Evolutionary conservation across 1,284 basidiomycete species (phyloP).

Genomic region (Neonothopanus nambi): DNA sequence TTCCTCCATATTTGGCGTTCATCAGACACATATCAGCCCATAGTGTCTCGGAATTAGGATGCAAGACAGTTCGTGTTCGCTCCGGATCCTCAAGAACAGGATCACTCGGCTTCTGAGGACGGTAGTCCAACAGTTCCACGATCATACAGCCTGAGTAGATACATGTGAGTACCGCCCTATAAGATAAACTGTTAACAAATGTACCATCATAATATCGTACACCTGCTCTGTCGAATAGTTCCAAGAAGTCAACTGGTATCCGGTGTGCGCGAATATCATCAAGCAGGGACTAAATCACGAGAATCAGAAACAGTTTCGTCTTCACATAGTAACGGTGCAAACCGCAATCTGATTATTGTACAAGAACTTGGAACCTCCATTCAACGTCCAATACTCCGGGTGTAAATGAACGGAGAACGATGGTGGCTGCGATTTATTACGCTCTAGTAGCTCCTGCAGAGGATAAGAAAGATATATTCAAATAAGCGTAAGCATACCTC

Average conservation of each 20-base stretch:
- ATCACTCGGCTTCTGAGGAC: conserved; percentile 56
- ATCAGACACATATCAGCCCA: conserved; percentile 75
- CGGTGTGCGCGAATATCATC: conserved; percentile 78
- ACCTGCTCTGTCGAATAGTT: conserved; percentile 67
- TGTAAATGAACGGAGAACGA: conserved; percentile 77
- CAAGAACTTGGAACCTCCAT: conserved; percentile 73
- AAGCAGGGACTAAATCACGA: conserved; percentile 57
- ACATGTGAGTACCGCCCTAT: neutral
- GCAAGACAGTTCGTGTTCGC: conserved; percentile 66
- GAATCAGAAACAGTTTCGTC: conserved; percentile 7
- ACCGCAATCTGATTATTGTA: conserved; percentile 79
- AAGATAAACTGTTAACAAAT: neutral
- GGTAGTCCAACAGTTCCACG: conserved; percentile 75
- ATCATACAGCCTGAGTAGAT: conserved; percentile 71
- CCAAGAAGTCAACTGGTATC: conserved; percentile 80
- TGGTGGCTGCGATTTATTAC: conserved; percentile 54
- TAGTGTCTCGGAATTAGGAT: conserved; percentile 70
- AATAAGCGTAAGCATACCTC: conserved; percentile 24
- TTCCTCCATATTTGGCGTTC: conserved; percentile 53
- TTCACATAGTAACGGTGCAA: conserved; percentile 20
- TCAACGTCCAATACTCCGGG: conserved; percentile 76
- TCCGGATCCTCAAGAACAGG: conserved; percentile 56
- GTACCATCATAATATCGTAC: conserved; percentile 80
- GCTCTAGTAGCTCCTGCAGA: conserved; percentile 54
- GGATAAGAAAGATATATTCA: neutral